Evolutionary conservation across 108 stramenopile species (phyloP), one percentile per base, ranked within the genome.

Genomic region (Epipyxis sp.): DNA sequence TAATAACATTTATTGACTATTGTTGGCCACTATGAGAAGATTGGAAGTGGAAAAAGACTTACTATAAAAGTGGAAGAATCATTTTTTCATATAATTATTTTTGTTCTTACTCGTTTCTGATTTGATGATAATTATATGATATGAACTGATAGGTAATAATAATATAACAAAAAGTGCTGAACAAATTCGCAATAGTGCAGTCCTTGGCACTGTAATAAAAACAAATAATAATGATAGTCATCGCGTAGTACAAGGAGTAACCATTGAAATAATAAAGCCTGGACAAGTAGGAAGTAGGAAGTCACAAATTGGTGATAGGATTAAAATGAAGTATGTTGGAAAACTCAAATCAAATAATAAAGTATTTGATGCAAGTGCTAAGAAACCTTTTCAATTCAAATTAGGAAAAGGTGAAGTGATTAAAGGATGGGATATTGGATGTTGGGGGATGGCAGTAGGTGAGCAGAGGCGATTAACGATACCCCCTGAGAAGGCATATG

Each of bases 401-500:
- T 42, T 74, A 29, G 71, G 71, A 34, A 13, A 6, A 10, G 71
- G 71, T 43, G 71, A 74, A 39, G 71, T 74, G 6, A 74, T 74
- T 37, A 6, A 10, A 42, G 71, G 71, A 54, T 74, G 71, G 71
- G 71, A 74, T 37, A 74, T 74, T 74, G 71, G 71, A 3, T 39
- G 37, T 57, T 3, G 6, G 3, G 71, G 71, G 10, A 27, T 74
- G 25, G 25, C 10, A 27, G 71, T 74, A 10, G 71, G 71, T 32
- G 71, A 42, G 6, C 16, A 27, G 13, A 39, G 71, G 46, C 3
- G 44, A 34, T 39, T 74, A 6, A 74, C 71, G 3, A 74, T 74
- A 16, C 71, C 71, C 34, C 71, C 71, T 46, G 71, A 74, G 34
- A 74, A 74, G 71, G 71, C 71, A 10, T 74, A 74, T 42, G 71